Conservation (phyloP, 2,329 filamentous ascomycete species). For the Ascochyta fabae region DNA sequence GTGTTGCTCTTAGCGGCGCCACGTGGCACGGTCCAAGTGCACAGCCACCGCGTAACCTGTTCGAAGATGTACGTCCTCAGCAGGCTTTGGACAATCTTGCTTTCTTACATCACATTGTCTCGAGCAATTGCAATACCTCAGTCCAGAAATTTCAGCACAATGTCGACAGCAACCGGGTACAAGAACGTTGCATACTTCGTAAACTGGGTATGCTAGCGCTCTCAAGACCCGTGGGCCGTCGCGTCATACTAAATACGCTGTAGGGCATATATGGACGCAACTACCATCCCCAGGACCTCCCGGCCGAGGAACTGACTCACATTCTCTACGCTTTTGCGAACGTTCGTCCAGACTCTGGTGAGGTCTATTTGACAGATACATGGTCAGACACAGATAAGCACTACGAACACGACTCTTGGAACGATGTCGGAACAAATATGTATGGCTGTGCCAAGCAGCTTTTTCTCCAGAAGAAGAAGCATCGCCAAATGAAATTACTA, state of each 20-base stretch:
- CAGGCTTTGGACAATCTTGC: constrained; percentile 25
- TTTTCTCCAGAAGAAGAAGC: constrained; percentile 45
- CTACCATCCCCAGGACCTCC: constrained; percentile 46
- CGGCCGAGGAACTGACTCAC: constrained; percentile 43
- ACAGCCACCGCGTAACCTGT: constrained; percentile 30
- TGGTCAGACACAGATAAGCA: constrained; percentile 49
- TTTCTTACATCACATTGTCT: constrained; percentile 26
- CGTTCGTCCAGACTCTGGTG: constrained; percentile 45
- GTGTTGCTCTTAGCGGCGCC: constrained; percentile 29
- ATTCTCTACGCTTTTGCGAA: constrained; percentile 50
- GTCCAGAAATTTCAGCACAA: constrained; percentile 9
- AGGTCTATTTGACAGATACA: constrained; percentile 47
- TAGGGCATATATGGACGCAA: constrained; percentile 49
- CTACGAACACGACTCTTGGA: constrained; percentile 48
- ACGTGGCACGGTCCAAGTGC: constrained; percentile 26
- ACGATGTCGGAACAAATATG: constrained; percentile 47
- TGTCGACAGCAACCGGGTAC: constrained; percentile 37
- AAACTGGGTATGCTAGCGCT: constrained; percentile 39
- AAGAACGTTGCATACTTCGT: constrained; percentile 49
- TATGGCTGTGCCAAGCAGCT: constrained; percentile 50
- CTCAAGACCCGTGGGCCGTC: neutral
- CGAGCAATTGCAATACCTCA: constrained; percentile 33
- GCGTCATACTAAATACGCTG: constrained; percentile 14
- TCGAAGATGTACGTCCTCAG: constrained; percentile 23
- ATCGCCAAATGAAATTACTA: constrained; percentile 47